Base-by-base conservation (phyloP, 345 rosid species). In the Atalantia buxifolia region DNA sequence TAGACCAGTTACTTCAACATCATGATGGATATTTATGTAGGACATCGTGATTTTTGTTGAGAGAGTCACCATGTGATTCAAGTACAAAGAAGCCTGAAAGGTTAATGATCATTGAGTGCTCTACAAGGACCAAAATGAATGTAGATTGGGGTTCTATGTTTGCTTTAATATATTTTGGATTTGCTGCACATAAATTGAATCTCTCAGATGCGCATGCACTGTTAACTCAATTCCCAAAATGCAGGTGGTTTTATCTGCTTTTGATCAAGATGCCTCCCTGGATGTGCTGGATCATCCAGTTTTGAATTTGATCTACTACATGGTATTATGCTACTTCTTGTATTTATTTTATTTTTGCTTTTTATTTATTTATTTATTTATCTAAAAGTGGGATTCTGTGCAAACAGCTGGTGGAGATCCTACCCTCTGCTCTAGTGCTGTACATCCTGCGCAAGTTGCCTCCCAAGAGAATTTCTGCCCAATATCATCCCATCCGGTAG, bases 391-490 rank as follows among this genome's bases (percentile, higher is more conserved):
- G 9, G 38, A 40, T 77, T 38, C 6, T 78, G 30, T 72, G 72
- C 66, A 71, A 83, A 87, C 94, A 97, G 98, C 83, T 97, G 53
- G 98, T 90, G 18, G 99, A 97, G 93, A 93, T 97, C 76, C 90
- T 94, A 68, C 99, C 99, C 74, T 94, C 99, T 2, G 96, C 99
- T 48, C 84, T 97, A 21, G 98, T 94, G 77, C 92, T 97, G 64
- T 94, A 84, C 83, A 94, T 97, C 80, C 84, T 97, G 68, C 97
- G 98, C 5, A 93, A 94, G 90, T 76, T 94, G 91, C 98, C 98
- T 66, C 97, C 98, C 30, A 97, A 93, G 90, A 88, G 98, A 89
- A 76, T 93, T 68, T 94, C 98, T 1, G 94, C 95, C 25, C 98
- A 97, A 56, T 94, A 97, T 86, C 98, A 94, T 82, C 98, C 93